Percentiles rank a stretch among this genome's conserved stretches.
Evolutionary conservation across 2,329 filamentous ascomycete species (phyloP).

Genomic region (Davidsoniella eucalypti): DNA sequence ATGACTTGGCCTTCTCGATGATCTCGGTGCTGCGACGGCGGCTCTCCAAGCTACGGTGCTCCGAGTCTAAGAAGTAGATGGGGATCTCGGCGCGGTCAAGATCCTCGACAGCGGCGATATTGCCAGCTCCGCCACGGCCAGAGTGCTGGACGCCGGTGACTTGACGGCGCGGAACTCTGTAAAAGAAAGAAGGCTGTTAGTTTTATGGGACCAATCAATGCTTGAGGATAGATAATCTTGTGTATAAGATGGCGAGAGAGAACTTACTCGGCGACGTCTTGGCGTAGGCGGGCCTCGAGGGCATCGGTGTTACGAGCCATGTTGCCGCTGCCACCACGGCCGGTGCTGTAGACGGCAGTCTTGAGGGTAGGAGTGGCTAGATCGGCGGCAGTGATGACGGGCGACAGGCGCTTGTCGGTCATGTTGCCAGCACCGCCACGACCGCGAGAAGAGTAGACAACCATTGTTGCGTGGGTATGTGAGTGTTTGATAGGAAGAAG

Average conservation of each 20-base stretch:
- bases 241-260: constrained; percentile 4
- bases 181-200: constrained; percentile 12
- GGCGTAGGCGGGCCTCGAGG: constrained; percentile 55
- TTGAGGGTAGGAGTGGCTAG: constrained; percentile 74
- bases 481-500: background rate
- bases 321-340: constrained; percentile 75
- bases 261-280: constrained; percentile 62
- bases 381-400: constrained; percentile 41
- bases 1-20: constrained; percentile 6
- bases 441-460: constrained; percentile 43
- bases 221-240: background rate
- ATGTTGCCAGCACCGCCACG: constrained; percentile 70
- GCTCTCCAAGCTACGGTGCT: constrained; percentile 4
- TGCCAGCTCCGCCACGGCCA: constrained; percentile 62
- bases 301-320: constrained; percentile 63
- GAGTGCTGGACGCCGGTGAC: constrained; percentile 46
- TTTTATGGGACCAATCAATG: background rate
- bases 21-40: constrained; percentile 23
- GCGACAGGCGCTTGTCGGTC: constrained; percentile 26
- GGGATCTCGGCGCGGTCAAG: constrained; percentile 20
- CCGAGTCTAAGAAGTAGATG: constrained; percentile 16
- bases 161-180: constrained; percentile 35
- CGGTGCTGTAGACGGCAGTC: constrained; percentile 69
- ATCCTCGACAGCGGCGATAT: constrained; percentile 35
- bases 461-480: constrained; percentile 6